These are phyloP conservation scores for Serendipita sp. DNA, from an alignment of 768 basidiomycete species.

Conservation along the genomic window DNA sequence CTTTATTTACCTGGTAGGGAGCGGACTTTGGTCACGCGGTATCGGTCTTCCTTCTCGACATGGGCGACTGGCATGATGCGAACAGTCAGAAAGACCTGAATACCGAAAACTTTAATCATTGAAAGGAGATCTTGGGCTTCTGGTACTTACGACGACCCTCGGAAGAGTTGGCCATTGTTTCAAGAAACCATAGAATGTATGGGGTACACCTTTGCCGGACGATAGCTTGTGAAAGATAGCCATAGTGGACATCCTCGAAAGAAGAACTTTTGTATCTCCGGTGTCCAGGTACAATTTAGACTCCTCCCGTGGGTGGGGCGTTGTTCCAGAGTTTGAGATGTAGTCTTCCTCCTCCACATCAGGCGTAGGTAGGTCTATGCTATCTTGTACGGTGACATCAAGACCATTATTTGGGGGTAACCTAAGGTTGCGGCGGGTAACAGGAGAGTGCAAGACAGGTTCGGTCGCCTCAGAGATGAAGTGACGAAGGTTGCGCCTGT, in stretches of 20 bases:
- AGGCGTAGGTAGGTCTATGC: background rate
- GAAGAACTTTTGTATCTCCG: slow-evolving; percentile 14
- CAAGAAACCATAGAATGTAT: slow-evolving; percentile 48
- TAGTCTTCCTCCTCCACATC: slow-evolving; percentile 11
- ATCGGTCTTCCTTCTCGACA: slow-evolving; percentile 34
- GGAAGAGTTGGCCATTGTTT: slow-evolving; percentile 57
- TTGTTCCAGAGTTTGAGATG: slow-evolving; percentile 9
- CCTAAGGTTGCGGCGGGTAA: background rate
- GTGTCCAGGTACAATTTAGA: slow-evolving; percentile 16
- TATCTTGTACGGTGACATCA: background rate
- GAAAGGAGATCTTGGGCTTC: background rate
- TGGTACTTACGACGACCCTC: slow-evolving; percentile 35
- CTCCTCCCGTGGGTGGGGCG: background rate
- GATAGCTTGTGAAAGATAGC: slow-evolving; percentile 44
- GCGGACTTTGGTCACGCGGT: slow-evolving; percentile 40
- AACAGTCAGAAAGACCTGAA: slow-evolving; percentile 49
- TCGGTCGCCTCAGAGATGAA: slow-evolving; percentile 25
- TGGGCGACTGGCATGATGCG: slow-evolving; percentile 34
- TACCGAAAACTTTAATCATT: background rate
- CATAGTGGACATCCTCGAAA: slow-evolving; percentile 32
- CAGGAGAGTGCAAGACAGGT: background rate
- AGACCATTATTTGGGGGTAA: background rate
- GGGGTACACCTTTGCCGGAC: slow-evolving; percentile 40
- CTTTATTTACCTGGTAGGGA: slow-evolving; percentile 29
- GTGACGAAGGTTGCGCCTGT: slow-evolving; percentile 37